Percentiles rank a stretch among this genome's conserved stretches.
These are phyloP conservation scores for Aspergillus sp. DNA, from an alignment of 2,329 filamentous ascomycete species.

Conservation along the genomic window DNA sequence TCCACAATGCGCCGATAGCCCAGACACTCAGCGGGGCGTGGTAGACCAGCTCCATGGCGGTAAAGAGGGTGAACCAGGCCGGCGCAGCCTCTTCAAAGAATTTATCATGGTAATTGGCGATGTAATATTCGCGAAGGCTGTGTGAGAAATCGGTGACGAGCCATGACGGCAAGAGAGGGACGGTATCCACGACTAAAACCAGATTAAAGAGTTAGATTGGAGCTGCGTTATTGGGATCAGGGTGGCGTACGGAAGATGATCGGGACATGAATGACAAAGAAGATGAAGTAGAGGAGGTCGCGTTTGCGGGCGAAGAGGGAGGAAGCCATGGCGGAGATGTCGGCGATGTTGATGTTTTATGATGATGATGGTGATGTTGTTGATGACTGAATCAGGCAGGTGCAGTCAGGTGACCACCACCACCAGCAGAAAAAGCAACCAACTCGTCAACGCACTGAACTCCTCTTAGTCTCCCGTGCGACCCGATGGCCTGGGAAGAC, in stretches of 20 bases:
- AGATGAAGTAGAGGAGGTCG: constrained; percentile 49
- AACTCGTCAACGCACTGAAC: neutral
- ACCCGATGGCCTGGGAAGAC: constrained; percentile 11
- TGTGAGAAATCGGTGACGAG: constrained; percentile 51
- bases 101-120: constrained; percentile 60
- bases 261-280: constrained; percentile 62
- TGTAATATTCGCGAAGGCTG: constrained; percentile 55
- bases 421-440: constrained; percentile 5
- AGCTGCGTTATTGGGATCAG: neutral
- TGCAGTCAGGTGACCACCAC: constrained; percentile 8
- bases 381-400: neutral
- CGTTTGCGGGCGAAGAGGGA: constrained; percentile 34
- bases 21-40: constrained; percentile 61
- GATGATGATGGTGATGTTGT: neutral
- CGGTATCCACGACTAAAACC: constrained; percentile 57
- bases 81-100: constrained; percentile 59
- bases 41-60: constrained; percentile 58
- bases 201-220: neutral
- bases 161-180: constrained; percentile 54
- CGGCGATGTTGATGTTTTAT: neutral
- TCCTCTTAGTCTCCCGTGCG: constrained; percentile 2
- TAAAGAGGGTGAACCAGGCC: constrained; percentile 57
- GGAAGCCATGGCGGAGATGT: constrained; percentile 4
- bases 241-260: constrained; percentile 55
- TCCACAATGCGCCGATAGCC: constrained; percentile 55